Evolutionary conservation across 1,284 basidiomycete genomes (phyloP), one percentile per base, ranked within the genome.

Genomic region (Tilletia indica): DNA sequence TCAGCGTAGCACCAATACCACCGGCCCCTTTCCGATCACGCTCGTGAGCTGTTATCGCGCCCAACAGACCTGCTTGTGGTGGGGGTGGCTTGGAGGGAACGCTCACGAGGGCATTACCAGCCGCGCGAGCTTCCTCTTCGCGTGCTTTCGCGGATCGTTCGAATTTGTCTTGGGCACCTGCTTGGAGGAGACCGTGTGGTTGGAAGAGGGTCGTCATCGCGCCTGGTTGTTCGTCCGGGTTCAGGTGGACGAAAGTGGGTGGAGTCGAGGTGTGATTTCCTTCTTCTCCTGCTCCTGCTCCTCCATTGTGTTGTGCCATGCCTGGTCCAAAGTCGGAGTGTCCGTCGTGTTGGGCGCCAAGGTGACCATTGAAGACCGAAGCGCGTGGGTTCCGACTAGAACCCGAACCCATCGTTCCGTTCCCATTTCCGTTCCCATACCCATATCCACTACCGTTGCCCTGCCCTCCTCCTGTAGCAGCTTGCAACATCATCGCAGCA

Each of bases 21-120:
- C 96, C 95, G 68, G 96, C 93, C 51, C 93, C 90, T 84, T 96
- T 94, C 75, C 94, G 89, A 74, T 98, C 95, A 71, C 93, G 89
- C 85, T 99, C 94, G 85, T 97, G 94, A 21, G 92, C 93, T 36
- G 93, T 94, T 78, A 99, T 95, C 2, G 95, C 95, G 31, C 96
- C 96, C 64, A 99, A 89, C 48, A 99, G 89, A 49, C 97, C 97
- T 47, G 93, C 93, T 85, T 97, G 93, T 9, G 97, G 96, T 0
- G 94, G 93, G 3, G 93, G 94, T 0, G 95, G 94, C 85, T 97
- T 97, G 82, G 91, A 89, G 4, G 93, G 93, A 25, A 99, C 93
- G 82, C 95, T 95, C 86, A 99, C 91, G 71, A 99, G 88, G 11
- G 93, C 92, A 38, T 90, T 91, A 47, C 97, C 97, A 8, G 88